Evolutionary conservation across 2,329 filamentous ascomycete species (phyloP).

Genomic region (Ceratocystis destructans): DNA sequence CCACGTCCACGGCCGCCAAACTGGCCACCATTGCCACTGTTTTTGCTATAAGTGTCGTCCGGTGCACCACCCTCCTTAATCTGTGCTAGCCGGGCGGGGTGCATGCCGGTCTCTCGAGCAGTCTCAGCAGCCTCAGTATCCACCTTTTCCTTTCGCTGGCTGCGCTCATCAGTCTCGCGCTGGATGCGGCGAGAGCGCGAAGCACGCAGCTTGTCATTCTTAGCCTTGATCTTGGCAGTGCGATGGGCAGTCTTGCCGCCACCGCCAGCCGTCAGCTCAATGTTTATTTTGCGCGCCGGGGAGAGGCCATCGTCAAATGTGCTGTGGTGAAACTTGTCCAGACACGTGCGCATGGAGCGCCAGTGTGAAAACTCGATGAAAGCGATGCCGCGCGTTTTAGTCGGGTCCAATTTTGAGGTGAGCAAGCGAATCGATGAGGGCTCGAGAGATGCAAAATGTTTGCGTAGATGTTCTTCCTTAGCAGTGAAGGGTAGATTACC

Average conservation of each 20-base stretch:
- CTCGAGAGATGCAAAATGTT: slow-evolving; percentile 65
- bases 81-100: slow-evolving; percentile 37
- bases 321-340: slow-evolving; percentile 82
- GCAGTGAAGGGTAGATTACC: slow-evolving; percentile 84
- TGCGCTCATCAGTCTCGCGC: slow-evolving; percentile 33
- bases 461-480: slow-evolving; percentile 51
- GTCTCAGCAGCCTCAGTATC: slow-evolving; percentile 22
- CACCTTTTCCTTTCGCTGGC: slow-evolving; percentile 28
- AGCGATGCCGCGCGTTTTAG: slow-evolving; percentile 59
- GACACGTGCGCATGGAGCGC: slow-evolving; percentile 82
- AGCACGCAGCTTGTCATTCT: slow-evolving; percentile 75
- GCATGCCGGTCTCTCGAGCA: slow-evolving; percentile 28
- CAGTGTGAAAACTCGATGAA: slow-evolving; percentile 82
- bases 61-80: slow-evolving; percentile 19
- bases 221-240: slow-evolving; percentile 63
- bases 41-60: background rate
- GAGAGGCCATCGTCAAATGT: slow-evolving; percentile 48
- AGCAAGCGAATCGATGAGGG: slow-evolving; percentile 60
- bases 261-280: slow-evolving; percentile 82
- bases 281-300: slow-evolving; percentile 64
- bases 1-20: slow-evolving; percentile 9
- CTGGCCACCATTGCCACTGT: slow-evolving; percentile 9
- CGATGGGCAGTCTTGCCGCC: slow-evolving; percentile 63
- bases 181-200: slow-evolving; percentile 38
- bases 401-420: slow-evolving; percentile 48